phyloP scores from a whole-genome alignment of 352 stramenopile species.

The Globisporangium emineosum region DNA sequence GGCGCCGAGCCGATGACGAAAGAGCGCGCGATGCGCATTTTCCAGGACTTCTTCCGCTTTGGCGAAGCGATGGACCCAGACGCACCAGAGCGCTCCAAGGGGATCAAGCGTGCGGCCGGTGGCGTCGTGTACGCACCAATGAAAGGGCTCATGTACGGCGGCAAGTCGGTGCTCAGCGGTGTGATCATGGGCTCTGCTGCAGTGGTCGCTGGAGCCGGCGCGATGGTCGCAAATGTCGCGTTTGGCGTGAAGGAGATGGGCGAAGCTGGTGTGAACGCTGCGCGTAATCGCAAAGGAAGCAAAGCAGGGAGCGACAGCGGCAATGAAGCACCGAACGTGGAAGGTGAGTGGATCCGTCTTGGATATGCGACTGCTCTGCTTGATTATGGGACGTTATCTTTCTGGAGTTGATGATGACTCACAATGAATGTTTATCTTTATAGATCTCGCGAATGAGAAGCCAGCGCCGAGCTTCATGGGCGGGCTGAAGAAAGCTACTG shows the following conservation, averaged over 20 bases:
- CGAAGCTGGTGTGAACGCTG: constrained; percentile 75
- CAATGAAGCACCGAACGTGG: constrained; percentile 16
- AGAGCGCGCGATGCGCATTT: constrained; percentile 81
- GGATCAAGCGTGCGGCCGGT: constrained; percentile 69
- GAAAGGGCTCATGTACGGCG: constrained; percentile 81
- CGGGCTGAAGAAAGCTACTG: constrained; percentile 82
- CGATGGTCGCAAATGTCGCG: constrained; percentile 81
- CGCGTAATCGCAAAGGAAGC: constrained; percentile 55
- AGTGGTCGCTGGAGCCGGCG: constrained; percentile 66
- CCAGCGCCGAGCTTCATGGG: constrained; percentile 77
- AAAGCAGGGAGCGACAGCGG: constrained; percentile 42
- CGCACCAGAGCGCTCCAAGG: constrained; percentile 71
- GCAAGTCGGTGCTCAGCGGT: constrained; percentile 77
- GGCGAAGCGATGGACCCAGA: constrained; percentile 83
- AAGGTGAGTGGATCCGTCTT: background rate
- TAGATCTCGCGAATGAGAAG: constrained; percentile 55
- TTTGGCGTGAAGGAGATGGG: constrained; percentile 87
- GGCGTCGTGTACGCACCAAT: constrained; percentile 79
- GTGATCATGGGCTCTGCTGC: constrained; percentile 84
- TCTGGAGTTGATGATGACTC: background rate
- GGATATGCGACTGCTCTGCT: background rate
- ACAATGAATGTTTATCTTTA: background rate
- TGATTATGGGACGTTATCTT: background rate
- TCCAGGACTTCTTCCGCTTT: constrained; percentile 85
- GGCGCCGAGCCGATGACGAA: constrained; percentile 80